Evolutionary conservation across 805 yeast species (phyloP).

Genomic region (Kregervanrija pseudodelftensis): DNA sequence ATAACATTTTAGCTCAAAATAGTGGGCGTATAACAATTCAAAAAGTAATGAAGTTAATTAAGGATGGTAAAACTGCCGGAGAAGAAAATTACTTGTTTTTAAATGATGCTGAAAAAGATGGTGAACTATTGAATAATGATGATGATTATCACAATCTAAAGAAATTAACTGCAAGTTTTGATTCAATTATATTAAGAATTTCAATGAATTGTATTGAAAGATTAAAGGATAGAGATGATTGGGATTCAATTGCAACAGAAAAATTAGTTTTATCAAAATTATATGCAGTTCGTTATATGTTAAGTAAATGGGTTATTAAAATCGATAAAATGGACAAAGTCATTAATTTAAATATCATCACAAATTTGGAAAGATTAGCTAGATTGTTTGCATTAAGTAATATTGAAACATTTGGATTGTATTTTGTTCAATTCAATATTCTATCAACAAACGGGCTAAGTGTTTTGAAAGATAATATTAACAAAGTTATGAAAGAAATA

Average conservation of each 20-base stretch:
- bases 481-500: constrained; percentile 39
- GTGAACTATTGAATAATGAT: constrained; percentile 24
- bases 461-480: constrained; percentile 33
- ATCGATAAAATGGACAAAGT: constrained; percentile 25
- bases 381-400: constrained; percentile 57
- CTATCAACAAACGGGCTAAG: constrained; percentile 44
- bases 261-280: constrained; percentile 42
- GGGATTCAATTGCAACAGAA: constrained; percentile 41
- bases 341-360: constrained; percentile 30
- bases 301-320: constrained; percentile 32
- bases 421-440: constrained; percentile 59
- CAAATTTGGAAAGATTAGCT: constrained; percentile 47
- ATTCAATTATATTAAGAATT: constrained; percentile 34
- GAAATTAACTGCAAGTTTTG: constrained; percentile 32
- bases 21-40: constrained; percentile 74
- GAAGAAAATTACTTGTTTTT: constrained; percentile 34
- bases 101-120: constrained; percentile 15
- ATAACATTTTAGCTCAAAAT: constrained; percentile 75
- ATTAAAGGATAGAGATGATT: constrained; percentile 31
- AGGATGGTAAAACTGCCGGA: constrained; percentile 30
- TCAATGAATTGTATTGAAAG: constrained; percentile 26
- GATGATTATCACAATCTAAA: constrained; percentile 26
- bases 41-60: constrained; percentile 30
- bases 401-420: constrained; percentile 64
- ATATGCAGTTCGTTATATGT: constrained; percentile 42